Percentiles rank a stretch among this genome's conserved stretches.
Evolutionary conservation across 2,329 filamentous ascomycete genomes (phyloP).

Genomic region (Didymella pinodella): DNA sequence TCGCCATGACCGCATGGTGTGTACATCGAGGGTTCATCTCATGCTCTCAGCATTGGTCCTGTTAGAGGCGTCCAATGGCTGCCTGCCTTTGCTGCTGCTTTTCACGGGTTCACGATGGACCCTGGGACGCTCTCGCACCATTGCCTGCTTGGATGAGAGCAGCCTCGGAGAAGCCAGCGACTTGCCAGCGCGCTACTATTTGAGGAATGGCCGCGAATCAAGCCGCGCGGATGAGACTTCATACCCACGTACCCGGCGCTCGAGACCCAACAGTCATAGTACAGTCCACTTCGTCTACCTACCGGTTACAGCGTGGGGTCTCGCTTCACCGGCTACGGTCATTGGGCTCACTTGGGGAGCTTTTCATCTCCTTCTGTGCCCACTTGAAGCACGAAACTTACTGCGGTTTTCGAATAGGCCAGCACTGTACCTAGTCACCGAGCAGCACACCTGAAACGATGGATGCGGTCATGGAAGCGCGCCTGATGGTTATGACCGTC

Average conservation of each 20-base stretch:
- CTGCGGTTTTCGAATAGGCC: not conserved
- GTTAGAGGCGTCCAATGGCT: not conserved
- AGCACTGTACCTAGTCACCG: not conserved
- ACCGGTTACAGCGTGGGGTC: not conserved
- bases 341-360: slow-evolving; percentile 1
- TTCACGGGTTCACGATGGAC: not conserved
- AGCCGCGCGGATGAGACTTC: not conserved
- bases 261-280: slow-evolving; percentile 12
- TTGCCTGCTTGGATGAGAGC: not conserved
- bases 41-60: not conserved
- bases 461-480: not conserved
- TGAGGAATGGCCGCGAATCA: slow-evolving; percentile 2
- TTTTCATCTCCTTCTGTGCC: not conserved
- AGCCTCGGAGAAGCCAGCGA: not conserved
- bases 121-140: not conserved
- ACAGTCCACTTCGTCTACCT: slow-evolving; percentile 4
- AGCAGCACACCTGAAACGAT: not conserved
- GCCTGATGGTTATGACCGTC: not conserved
- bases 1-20: slow-evolving; percentile 12
- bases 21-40: not conserved
- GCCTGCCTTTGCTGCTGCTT: not conserved
- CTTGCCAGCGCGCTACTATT: not conserved
- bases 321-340: not conserved
- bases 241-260: slow-evolving; percentile 3
- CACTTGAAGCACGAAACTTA: not conserved